These are phyloP conservation scores for Silene noctiflora DNA, from an alignment of 179 eudicot genomes.

Conservation along the genomic window DNA sequence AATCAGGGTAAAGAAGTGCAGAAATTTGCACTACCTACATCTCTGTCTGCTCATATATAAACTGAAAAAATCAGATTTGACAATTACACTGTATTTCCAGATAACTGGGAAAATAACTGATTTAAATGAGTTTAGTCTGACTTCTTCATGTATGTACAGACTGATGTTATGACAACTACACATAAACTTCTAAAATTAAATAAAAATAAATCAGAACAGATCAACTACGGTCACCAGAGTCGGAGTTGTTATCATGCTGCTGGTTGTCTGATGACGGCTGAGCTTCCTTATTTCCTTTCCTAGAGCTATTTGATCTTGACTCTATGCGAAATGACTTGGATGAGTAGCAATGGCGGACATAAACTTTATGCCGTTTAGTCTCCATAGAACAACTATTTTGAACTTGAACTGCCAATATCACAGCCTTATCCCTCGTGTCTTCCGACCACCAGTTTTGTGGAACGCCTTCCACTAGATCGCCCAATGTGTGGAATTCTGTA, in stretches of 20 bases:
- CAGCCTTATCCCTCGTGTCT: constrained; percentile 80
- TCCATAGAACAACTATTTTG: constrained; percentile 50
- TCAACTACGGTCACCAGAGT: constrained; percentile 39
- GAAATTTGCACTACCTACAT: too few species aligned
- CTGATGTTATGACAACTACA: constrained; percentile 28
- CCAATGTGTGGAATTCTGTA: constrained; percentile 58
- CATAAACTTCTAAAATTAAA: constrained; percentile 1
- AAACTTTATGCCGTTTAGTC: constrained; percentile 43
- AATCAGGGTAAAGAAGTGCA: too few species aligned
- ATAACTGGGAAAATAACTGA: neutral
- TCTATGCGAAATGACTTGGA: constrained; percentile 41
- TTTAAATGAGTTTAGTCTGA: constrained; percentile 19
- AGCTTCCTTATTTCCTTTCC: constrained; percentile 30
- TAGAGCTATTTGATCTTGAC: constrained; percentile 37
- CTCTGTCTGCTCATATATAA: too few species aligned
- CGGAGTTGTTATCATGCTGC: constrained; percentile 27
- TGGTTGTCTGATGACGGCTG: constrained; percentile 18
- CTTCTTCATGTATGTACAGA: constrained; percentile 41
- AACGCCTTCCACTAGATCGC: constrained; percentile 61
- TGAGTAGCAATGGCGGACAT: constrained; percentile 60
- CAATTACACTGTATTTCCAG: neutral
- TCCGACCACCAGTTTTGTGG: constrained; percentile 85
- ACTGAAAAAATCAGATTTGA: neutral
- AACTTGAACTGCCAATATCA: constrained; percentile 45
- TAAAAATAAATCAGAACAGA: constrained; percentile 1